Conservation (phyloP, 257 asterid species). For the Solanum verrucosum region DNA sequence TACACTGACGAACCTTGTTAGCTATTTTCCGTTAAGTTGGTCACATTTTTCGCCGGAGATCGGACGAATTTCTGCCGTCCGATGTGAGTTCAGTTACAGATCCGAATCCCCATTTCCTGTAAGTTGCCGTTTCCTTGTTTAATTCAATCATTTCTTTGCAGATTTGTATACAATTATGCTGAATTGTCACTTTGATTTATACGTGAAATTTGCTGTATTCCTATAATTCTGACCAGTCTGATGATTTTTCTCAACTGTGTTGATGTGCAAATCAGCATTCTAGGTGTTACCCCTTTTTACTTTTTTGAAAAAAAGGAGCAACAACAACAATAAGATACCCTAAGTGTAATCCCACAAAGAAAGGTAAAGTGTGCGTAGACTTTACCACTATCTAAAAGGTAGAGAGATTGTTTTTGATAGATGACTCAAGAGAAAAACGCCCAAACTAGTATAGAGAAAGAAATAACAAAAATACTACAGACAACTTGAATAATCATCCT, state of each 20-base stretch:
- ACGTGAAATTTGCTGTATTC: background rate
- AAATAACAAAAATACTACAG: too few relatives aligned
- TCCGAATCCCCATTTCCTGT: background rate
- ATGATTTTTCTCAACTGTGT: background rate
- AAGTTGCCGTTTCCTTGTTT: background rate
- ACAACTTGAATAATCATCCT: too few relatives aligned
- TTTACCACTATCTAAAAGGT: too few relatives aligned
- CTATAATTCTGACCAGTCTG: background rate
- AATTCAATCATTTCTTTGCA: background rate
- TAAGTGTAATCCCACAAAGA: too few relatives aligned
- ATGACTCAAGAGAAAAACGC: too few relatives aligned
- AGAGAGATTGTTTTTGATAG: too few relatives aligned
- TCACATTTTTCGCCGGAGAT: background rate
- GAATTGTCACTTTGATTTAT: background rate
- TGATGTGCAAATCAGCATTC: background rate
- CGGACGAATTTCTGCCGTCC: slow-evolving; percentile 2
- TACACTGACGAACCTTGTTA: background rate
- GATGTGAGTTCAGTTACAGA: background rate
- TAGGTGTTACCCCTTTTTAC: background rate
- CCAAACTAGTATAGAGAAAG: too few relatives aligned
- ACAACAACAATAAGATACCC: too few relatives aligned
- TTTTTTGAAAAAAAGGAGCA: background rate
- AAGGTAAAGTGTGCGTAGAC: too few relatives aligned
- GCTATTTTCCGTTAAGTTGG: background rate
- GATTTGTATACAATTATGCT: background rate